Conservation (phyloP, 1,284 basidiomycete genomes). For the Ceratobasidium sp. region DNA sequence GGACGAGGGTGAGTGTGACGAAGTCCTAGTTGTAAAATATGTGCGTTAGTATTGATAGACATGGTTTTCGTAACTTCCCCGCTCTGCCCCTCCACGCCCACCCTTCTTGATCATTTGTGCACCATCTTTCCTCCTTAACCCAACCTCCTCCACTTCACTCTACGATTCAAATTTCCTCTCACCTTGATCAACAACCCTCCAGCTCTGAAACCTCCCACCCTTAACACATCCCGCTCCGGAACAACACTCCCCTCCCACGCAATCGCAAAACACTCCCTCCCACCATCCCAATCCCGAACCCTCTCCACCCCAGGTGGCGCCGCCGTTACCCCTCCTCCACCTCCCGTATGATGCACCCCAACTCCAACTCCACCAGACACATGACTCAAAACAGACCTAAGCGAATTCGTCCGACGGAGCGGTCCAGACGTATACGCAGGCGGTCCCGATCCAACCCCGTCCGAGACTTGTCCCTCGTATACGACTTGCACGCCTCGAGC, state of each 20-base stretch:
- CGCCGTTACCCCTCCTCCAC: background rate
- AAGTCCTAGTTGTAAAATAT: conserved; percentile 44
- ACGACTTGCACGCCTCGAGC: conserved; percentile 13
- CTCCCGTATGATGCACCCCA: conserved; percentile 6
- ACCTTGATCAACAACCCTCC: conserved; percentile 49
- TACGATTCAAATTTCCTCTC: conserved; percentile 8
- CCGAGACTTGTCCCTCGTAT: conserved; percentile 26
- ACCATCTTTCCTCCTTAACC: background rate
- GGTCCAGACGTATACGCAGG: conserved; percentile 35
- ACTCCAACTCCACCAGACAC: conserved; percentile 1
- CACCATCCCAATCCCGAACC: conserved; percentile 25
- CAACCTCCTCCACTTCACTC: background rate
- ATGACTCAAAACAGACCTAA: conserved; percentile 35
- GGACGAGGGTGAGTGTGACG: conserved; percentile 50
- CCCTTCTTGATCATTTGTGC: no score
- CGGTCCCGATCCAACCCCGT: background rate
- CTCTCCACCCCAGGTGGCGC: conserved; percentile 39
- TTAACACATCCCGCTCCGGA: conserved; percentile 45
- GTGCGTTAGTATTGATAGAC: background rate
- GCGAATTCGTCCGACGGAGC: conserved; percentile 22
- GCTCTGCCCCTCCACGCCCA: no score
- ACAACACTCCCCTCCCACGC: conserved; percentile 50
- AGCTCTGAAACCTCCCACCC: conserved; percentile 50
- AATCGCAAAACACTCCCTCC: conserved; percentile 39
- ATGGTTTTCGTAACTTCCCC: no score